Conservation (phyloP, 164 flowering plant genomes). For the Vitis vinifera region ASM3070453v1 NC_081808.1:1633501-1634000, state of each 20-base stretch:
- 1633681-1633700: slow-evolving; percentile 5
- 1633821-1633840: not conserved
- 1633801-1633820: not conserved
- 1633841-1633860: slow-evolving; percentile 8
- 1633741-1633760: slow-evolving; percentile 90
- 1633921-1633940: slow-evolving; percentile 94
- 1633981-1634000: slow-evolving; percentile 1
- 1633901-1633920: slow-evolving; percentile 98
- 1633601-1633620: too few relatives aligned
- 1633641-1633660: not conserved
- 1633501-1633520: too few relatives aligned
- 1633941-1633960: slow-evolving; percentile 92
- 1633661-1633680: not conserved
- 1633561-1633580: too few relatives aligned
- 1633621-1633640: too few relatives aligned
- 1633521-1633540: too few relatives aligned
- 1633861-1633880: slow-evolving; percentile 40
- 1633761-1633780: slow-evolving; percentile 87
- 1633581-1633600: too few relatives aligned
- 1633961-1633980: slow-evolving; percentile 84
- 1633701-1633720: slow-evolving; percentile 59
- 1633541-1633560: too few relatives aligned
- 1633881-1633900: slow-evolving; percentile 91
- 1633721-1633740: slow-evolving; percentile 92
- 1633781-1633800: slow-evolving; percentile 59